These are phyloP conservation scores for Podospora bellae-mahoneyi DNA, from an alignment of 495 filamentous ascomycete species.

Conservation along the genomic window DNA sequence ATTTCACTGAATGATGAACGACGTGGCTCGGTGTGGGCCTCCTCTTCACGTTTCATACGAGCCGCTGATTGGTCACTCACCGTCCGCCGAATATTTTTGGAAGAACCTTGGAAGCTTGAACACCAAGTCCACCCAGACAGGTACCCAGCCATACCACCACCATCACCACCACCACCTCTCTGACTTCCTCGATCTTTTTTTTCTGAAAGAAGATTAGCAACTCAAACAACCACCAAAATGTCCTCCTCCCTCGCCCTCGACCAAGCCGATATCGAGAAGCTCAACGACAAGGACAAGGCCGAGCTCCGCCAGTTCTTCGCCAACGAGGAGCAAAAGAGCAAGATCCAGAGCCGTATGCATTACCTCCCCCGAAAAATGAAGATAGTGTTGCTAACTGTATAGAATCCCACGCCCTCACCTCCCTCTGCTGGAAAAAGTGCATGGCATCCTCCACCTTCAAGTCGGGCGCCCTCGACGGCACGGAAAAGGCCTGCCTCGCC, in stretches of 20 bases:
- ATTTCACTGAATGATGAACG: no score
- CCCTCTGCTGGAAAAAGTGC: constrained; percentile 93
- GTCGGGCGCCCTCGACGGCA: constrained; percentile 62
- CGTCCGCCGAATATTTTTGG: constrained; percentile 11
- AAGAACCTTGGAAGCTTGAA: neutral
- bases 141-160: no score
- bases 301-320: constrained; percentile 79
- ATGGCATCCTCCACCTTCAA: constrained; percentile 60
- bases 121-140: neutral
- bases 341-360: constrained; percentile 72
- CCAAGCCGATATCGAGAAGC: constrained; percentile 60
- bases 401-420: constrained; percentile 81
- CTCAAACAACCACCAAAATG: constrained; percentile 32
- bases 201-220: neutral
- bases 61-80: constrained; percentile 24
- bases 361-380: neutral
- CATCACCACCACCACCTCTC: neutral
- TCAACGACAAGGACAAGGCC: constrained; percentile 76
- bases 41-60: neutral
- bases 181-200: neutral
- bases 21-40: neutral
- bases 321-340: constrained; percentile 76
- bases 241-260: constrained; percentile 29
- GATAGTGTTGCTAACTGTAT: neutral
- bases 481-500: constrained; percentile 74